These are phyloP conservation scores for Entrophospora sp. DNA, from an alignment of 192 early-diverging fungal genomes.

Conservation along the genomic window DNA sequence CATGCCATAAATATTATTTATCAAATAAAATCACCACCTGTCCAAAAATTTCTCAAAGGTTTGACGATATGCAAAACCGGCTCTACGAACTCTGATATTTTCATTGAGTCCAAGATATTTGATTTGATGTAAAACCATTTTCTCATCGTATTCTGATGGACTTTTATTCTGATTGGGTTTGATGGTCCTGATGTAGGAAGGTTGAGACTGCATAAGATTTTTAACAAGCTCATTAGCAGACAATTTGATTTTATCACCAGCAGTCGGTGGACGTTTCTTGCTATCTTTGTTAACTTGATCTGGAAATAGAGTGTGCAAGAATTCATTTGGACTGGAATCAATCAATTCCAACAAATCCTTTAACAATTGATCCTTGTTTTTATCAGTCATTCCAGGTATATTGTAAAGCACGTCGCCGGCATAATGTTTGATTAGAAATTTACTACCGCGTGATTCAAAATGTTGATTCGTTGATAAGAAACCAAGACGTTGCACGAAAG, in stretches of 20 bases:
- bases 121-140: slow-evolving; percentile 92
- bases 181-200: slow-evolving; percentile 94
- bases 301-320: slow-evolving; percentile 79
- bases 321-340: slow-evolving; percentile 67
- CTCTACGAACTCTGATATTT: slow-evolving; percentile 95
- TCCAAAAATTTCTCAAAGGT: slow-evolving; percentile 85
- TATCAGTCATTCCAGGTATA: slow-evolving; percentile 90
- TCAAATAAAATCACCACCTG: slow-evolving; percentile 25
- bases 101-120: slow-evolving; percentile 95
- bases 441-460: slow-evolving; percentile 60
- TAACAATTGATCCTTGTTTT: slow-evolving; percentile 93
- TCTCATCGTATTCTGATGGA: slow-evolving; percentile 81
- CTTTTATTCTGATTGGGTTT: slow-evolving; percentile 97
- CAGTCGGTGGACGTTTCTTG: slow-evolving; percentile 96
- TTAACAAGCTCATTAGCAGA: slow-evolving; percentile 79
- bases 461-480: slow-evolving; percentile 62
- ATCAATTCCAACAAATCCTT: slow-evolving; percentile 88
- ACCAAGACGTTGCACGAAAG: slow-evolving; percentile 59
- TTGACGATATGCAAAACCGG: slow-evolving; percentile 94
- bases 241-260: slow-evolving; percentile 90
- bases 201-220: slow-evolving; percentile 91
- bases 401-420: slow-evolving; percentile 94
- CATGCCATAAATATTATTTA: neutral
- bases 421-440: slow-evolving; percentile 88
- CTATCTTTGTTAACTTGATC: slow-evolving; percentile 80